Evolutionary conservation across 2,329 filamentous ascomycete genomes (phyloP), one percentile per base, ranked within the genome.

Genomic region (Fusarium odoratissimum): DNA sequence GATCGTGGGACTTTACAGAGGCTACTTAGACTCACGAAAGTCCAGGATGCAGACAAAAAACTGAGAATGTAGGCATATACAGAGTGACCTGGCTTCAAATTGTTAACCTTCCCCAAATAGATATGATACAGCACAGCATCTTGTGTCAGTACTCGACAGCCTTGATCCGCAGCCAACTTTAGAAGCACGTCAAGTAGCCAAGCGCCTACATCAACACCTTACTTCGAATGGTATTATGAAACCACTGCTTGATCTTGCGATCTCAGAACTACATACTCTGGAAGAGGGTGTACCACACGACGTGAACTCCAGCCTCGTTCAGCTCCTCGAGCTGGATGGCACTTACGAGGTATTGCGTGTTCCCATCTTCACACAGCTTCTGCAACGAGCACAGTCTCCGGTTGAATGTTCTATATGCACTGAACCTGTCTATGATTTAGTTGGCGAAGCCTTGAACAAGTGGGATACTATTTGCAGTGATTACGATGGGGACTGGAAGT

Each of bases 81-180:
- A 28, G 5, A 14, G 13, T 16, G 5, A 4, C 1, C 6, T 13
- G 2, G 8, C 6, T 25, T n/a, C 40, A 23, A 28, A 21, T 4
- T 5, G 1, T 21, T 58, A 16, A 58, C 4, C 6, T 5, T 13
- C 14, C 2, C 21, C 4, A 3, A 10, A 16, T 16, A 58, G 55
- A 10, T 58, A 38, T 13, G 33, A 48, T 30, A 58, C 19, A 19
- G 42, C 42, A 17, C 33, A 48, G 14, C 14, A 37, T 13, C 55
- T 58, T n/a, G 13, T 58, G 19, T 35, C 23, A 38, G 13, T 37
- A 5, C 5, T 58, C 7, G 6, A 38, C 21, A 49, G 14, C 21
- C 14, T 58, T 19, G 31, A 37, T 10, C 55, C 55, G 21, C 19
- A 48, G 33, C 55, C 42, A 49, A 58, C 25, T 13, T 30, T 38